phyloP scores from a whole-genome alignment of 2,329 filamentous ascomycete species.

The Chaetothyriales sp. region DNA sequence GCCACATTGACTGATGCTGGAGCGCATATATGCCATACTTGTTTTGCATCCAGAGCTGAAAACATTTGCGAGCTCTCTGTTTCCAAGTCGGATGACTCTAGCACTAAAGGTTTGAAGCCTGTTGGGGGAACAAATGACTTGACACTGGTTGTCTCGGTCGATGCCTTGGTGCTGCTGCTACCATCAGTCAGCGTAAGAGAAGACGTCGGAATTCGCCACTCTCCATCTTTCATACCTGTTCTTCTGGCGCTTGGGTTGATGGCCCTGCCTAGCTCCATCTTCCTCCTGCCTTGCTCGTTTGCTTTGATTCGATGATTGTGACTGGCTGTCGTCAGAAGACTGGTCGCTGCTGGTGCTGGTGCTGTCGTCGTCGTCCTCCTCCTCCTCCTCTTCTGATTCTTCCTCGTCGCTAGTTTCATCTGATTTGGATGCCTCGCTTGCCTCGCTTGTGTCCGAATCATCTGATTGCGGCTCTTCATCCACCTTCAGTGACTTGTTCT shows the following conservation, averaged over 20 bases:
- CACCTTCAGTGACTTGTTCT: background rate
- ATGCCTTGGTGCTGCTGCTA: slow-evolving; percentile 1
- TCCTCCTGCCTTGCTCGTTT: background rate
- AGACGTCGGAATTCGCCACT: slow-evolving; percentile 3
- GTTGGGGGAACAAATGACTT: slow-evolving; percentile 28
- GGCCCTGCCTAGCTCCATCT: background rate
- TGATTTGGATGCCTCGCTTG: background rate
- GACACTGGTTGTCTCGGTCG: slow-evolving; percentile 1
- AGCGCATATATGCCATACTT: slow-evolving; percentile 34
- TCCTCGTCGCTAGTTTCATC: background rate
- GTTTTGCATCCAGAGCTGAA: slow-evolving; percentile 25
- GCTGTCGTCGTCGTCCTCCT: background rate
- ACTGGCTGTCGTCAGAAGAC: background rate
- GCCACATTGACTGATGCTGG: slow-evolving; percentile 30
- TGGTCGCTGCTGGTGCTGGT: too few relatives aligned
- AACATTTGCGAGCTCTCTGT: slow-evolving; percentile 5
- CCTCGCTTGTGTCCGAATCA: background rate
- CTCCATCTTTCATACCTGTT: slow-evolving; percentile 1
- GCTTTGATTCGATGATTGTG: background rate
- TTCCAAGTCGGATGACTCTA: slow-evolving; percentile 7
- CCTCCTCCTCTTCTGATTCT: background rate
- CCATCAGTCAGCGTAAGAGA: slow-evolving; percentile 3
- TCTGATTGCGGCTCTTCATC: background rate
- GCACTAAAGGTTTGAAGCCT: slow-evolving; percentile 25
- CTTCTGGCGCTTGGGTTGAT: background rate